phyloP scores from a whole-genome alignment of 805 yeast genomes.

The Nematodospora valgi region DNA sequence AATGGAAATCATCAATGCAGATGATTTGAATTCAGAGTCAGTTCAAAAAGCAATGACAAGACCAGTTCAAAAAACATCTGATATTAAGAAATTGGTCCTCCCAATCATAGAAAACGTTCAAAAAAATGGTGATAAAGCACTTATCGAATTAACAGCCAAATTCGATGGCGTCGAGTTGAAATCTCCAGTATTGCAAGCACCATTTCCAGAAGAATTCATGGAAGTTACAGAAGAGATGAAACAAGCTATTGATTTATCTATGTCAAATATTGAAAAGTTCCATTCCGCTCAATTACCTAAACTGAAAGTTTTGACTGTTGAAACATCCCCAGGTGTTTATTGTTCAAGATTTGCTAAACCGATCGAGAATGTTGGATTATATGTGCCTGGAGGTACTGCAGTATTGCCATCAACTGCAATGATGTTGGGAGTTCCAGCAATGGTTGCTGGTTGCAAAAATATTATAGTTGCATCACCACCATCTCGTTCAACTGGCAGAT shows the following conservation, averaged over 20 bases:
- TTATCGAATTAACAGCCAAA: constrained; percentile 84
- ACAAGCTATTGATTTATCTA: constrained; percentile 83
- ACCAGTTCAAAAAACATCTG: constrained; percentile 93
- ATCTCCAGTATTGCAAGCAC: constrained; percentile 79
- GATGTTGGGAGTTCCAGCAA: constrained; percentile 98
- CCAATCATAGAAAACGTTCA: constrained; percentile 85
- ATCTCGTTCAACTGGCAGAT: constrained; percentile 76
- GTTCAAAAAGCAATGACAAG: constrained; percentile 70
- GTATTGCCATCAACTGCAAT: constrained; percentile 95
- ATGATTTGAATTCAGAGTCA: constrained; percentile 30
- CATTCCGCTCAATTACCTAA: constrained; percentile 87
- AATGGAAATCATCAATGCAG: constrained; percentile 48
- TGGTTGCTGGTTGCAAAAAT: constrained; percentile 94
- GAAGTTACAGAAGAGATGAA: constrained; percentile 68
- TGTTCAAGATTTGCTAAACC: constrained; percentile 96
- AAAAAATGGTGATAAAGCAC: constrained; percentile 77
- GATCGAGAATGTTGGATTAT: constrained; percentile 90
- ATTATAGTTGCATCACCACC: constrained; percentile 96
- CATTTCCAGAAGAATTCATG: constrained; percentile 79
- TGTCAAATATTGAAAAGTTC: constrained; percentile 84
- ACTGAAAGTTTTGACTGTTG: constrained; percentile 69
- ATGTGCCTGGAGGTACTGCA: constrained; percentile 99
- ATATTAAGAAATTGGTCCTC: constrained; percentile 86
- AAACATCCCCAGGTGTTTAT: constrained; percentile 89
- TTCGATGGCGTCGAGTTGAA: constrained; percentile 79